These are phyloP conservation scores for Clonostachys solani DNA, from an alignment of 2,329 filamentous ascomycete species.

Conservation along the genomic window DNA sequence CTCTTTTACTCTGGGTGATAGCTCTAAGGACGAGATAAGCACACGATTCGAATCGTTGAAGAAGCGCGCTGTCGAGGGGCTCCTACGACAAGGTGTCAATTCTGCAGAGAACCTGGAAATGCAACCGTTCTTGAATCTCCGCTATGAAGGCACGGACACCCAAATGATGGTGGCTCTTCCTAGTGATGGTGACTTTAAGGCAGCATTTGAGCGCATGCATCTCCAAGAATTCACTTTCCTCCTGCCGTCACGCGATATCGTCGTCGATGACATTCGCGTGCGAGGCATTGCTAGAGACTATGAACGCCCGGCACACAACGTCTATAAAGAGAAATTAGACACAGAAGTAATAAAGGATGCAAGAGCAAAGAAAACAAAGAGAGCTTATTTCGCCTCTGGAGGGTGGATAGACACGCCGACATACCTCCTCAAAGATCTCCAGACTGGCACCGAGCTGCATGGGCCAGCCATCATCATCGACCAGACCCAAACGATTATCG, in stretches of 20 bases:
- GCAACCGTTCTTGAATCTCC: conserved; percentile 36
- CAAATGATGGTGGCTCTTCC: conserved; percentile 39
- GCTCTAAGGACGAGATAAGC: conserved; percentile 56
- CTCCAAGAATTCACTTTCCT: conserved; percentile 27
- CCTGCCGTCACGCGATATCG: conserved; percentile 23
- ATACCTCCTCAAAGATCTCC: conserved; percentile 13
- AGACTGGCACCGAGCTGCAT: conserved; percentile 9
- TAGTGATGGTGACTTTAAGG: conserved; percentile 23
- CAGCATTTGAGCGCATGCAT: conserved; percentile 25
- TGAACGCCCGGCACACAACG: conserved; percentile 5
- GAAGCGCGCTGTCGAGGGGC: neutral
- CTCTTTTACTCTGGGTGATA: conserved; percentile 10
- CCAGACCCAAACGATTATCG: conserved; percentile 69
- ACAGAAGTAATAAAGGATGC: no score
- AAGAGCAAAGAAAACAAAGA: no score
- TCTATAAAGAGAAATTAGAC: conserved; percentile 12
- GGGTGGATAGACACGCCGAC: conserved; percentile 17
- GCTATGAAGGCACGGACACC: conserved; percentile 45
- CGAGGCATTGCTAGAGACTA: conserved; percentile 15
- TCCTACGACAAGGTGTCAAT: conserved; percentile 1
- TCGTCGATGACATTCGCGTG: conserved; percentile 29
- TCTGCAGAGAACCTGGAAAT: conserved; percentile 40
- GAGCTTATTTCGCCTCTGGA: conserved; percentile 15
- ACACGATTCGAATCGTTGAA: conserved; percentile 10
- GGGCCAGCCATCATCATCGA: conserved; percentile 51